phyloP scores from a whole-genome alignment of 1,284 basidiomycete species.

The Cryptococcus sp. region DNA sequence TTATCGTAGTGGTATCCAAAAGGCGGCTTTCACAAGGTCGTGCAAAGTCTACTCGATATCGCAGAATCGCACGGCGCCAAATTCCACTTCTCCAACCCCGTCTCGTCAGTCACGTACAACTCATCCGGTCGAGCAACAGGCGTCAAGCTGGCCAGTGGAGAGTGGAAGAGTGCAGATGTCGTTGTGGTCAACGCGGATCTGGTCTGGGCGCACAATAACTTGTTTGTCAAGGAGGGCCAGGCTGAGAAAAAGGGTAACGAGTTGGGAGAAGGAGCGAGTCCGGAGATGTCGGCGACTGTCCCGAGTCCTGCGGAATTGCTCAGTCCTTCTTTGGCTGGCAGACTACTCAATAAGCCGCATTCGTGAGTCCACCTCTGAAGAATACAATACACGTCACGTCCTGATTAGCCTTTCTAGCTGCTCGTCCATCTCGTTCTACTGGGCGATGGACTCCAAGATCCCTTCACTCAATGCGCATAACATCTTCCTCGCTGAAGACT shows the following conservation, averaged over 20 bases:
- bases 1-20: slow-evolving; percentile 56
- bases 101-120: slow-evolving; percentile 53
- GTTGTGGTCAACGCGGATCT: slow-evolving; percentile 61
- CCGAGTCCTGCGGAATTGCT: slow-evolving; percentile 13
- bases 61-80: slow-evolving; percentile 54
- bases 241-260: slow-evolving; percentile 30
- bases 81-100: slow-evolving; percentile 54
- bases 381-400: slow-evolving; percentile 20
- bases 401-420: slow-evolving; percentile 45
- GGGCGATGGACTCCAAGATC: slow-evolving; percentile 56
- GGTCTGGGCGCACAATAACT: slow-evolving; percentile 58
- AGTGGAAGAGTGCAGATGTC: slow-evolving; percentile 55
- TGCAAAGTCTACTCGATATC: slow-evolving; percentile 56
- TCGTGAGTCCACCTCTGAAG: slow-evolving; percentile 39
- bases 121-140: slow-evolving; percentile 47
- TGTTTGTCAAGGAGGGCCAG: slow-evolving; percentile 48
- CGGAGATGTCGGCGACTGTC: background rate
- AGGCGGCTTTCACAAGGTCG: slow-evolving; percentile 58
- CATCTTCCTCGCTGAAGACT: slow-evolving; percentile 57
- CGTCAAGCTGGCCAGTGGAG: slow-evolving; percentile 54
- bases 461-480: slow-evolving; percentile 58
- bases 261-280: slow-evolving; percentile 15
- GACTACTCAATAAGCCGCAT: slow-evolving; percentile 40
- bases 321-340: slow-evolving; percentile 35
- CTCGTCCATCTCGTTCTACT: slow-evolving; percentile 60